A percentile compares a stretch with the other conserved stretches of the same genome.
Conservation (phyloP, 441 rosid species). For the Syzygium syzygioides region DNA sequence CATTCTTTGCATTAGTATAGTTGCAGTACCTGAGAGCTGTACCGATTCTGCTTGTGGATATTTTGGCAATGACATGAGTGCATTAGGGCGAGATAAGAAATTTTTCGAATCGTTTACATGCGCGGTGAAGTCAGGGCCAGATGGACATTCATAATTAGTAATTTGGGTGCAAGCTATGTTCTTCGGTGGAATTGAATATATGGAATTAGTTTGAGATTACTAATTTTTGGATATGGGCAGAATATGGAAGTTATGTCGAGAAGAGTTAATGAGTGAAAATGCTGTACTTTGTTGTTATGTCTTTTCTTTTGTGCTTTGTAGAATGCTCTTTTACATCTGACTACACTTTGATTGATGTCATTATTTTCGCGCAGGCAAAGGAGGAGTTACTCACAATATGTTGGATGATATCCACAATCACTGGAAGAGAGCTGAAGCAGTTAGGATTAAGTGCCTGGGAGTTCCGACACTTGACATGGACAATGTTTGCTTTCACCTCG, state of each 20-base stretch:
- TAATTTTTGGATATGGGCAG: not conserved
- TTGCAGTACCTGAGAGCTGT: not conserved
- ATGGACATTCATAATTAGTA: not conserved
- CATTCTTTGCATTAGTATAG: not conserved
- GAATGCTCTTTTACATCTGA: not conserved
- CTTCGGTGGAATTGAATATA: not conserved
- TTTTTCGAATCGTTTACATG: fast-evolving
- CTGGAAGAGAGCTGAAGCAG: conserved; percentile 85
- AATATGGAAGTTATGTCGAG: not conserved
- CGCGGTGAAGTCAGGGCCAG: not conserved
- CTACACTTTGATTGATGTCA: not conserved
- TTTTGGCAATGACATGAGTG: not conserved
- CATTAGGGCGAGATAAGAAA: not conserved
- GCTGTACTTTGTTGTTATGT: fast-evolving
- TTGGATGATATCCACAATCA: conserved; percentile 84
- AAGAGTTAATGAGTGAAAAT: not conserved
- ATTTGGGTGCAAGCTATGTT: not conserved
- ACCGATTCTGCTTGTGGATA: not conserved
- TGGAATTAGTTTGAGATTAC: not conserved
- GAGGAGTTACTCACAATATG: conserved; percentile 91
- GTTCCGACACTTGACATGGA: conserved; percentile 90
- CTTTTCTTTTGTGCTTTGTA: not conserved
- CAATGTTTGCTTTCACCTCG: conserved; percentile 75
- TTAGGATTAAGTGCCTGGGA: conserved; percentile 90
- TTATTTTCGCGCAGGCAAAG: conserved; percentile 38